These are phyloP conservation scores for Russula sp. DNA, from an alignment of 768 basidiomycete genomes.

Conservation along the genomic window DNA sequence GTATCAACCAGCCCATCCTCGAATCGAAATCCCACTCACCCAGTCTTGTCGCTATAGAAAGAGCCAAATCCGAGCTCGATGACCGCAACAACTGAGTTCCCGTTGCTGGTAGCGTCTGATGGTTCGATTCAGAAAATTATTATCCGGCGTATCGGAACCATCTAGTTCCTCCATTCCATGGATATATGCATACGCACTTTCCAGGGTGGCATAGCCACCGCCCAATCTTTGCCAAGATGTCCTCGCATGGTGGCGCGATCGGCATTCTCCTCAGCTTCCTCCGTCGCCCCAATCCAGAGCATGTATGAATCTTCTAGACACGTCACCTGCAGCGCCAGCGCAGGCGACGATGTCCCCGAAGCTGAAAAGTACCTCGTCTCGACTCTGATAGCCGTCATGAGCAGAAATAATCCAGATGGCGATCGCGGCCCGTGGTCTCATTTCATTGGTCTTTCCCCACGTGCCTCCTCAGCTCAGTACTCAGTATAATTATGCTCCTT, in stretches of 20 bases:
- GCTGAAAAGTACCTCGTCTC: constrained; percentile 45
- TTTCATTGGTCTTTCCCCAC: background rate
- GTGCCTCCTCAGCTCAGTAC: background rate
- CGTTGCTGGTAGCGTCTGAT: constrained; percentile 13
- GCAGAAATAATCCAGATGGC: background rate
- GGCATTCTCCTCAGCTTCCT: constrained; percentile 34
- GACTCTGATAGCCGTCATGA: constrained; percentile 35
- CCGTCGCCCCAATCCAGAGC: constrained; percentile 72
- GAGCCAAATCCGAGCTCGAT: constrained; percentile 53
- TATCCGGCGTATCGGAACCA: background rate
- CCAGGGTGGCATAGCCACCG: constrained; percentile 67
- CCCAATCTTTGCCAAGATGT: constrained; percentile 68
- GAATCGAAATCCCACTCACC: constrained; percentile 46
- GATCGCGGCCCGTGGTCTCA: constrained; percentile 3
- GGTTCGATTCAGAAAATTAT: constrained; percentile 1
- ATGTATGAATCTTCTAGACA: constrained; percentile 68
- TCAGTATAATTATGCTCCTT: background rate
- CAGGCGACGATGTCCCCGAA: constrained; percentile 46
- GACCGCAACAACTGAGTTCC: constrained; percentile 63
- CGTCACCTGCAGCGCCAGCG: constrained; percentile 62
- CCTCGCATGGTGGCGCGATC: constrained; percentile 44
- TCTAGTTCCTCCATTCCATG: background rate
- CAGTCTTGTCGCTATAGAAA: constrained; percentile 73
- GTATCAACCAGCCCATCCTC: constrained; percentile 19
- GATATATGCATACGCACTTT: constrained; percentile 28